Evolutionary conservation across 768 basidiomycete genomes (phyloP), one percentile per base, ranked within the genome.

Genomic region (Leccinum obscurum): DNA sequence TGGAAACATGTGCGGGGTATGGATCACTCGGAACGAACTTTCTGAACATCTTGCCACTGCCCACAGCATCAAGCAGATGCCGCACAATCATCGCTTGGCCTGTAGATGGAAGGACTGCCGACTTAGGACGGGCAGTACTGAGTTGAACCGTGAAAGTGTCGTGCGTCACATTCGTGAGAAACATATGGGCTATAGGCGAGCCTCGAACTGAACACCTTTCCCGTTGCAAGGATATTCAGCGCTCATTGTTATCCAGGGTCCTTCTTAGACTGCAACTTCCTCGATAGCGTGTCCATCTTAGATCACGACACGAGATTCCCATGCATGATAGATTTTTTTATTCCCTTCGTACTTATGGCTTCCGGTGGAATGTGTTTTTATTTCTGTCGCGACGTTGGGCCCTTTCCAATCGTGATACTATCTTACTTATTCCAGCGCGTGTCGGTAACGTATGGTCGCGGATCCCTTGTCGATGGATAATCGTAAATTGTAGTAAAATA

Each of bases 141-240:
- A 0, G 14, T 48, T 70, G 17, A 70, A 70, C 0, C 66, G 70
- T 2, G 62, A 70, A 35, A 58, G 57, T 9, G 64, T 70, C 4
- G 44, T 56, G 1, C 59, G 70, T 0, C 70, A 70, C 1, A 15
- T 68, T 0, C 49, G 58, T 0, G 70, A 70, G 35, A 58, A 6
- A 3, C 69, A 70, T 24, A 3, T 70, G 7, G 6, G 53, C 4
- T 51, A 10, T 22, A 69, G 24, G 41, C 63, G 68, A 35, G 44
- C 49, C 14, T 20, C 11, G 28, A 30, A 5, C 26, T 26, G 4
- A 26, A 26, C 26, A 70, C 0, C 22, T 1, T 37, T 5, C 1
- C 7, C 34, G 35, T 34, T 34, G 34, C 34, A 13, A 30, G 7
- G 34, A 51, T 26, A 3, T 30, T 8, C 26, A 15, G 4, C 9